These are phyloP conservation scores for Artemisia princeps DNA, from an alignment of 140 eudicot genomes.

Conservation along the genomic window DNA sequence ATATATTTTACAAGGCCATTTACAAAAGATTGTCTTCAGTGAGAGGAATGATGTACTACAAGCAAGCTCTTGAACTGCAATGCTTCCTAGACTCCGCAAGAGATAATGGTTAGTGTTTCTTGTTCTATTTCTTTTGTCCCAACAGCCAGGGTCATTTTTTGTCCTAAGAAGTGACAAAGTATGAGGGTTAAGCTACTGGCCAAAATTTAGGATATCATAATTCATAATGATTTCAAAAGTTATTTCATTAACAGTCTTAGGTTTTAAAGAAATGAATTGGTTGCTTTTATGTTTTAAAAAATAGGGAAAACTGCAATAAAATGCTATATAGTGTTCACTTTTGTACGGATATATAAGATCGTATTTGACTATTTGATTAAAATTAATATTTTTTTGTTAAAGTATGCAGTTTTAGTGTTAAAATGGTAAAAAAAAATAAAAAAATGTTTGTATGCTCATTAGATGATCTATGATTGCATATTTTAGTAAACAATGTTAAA, in stretches of 20 bases:
- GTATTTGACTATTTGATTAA: too few species aligned
- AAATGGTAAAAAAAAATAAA: too few species aligned
- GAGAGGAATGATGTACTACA: slow-evolving; percentile 99
- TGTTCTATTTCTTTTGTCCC: not conserved
- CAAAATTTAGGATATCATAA: not conserved
- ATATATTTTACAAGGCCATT: slow-evolving; percentile 19
- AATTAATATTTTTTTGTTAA: too few species aligned
- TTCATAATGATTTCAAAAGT: not conserved
- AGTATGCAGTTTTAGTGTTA: too few species aligned
- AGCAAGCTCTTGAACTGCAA: slow-evolving; percentile 83
- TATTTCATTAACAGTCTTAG: not conserved
- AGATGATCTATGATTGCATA: too few species aligned
- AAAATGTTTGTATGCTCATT: too few species aligned
- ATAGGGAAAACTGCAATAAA: too few species aligned
- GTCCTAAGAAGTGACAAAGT: not conserved
- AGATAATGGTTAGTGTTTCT: slow-evolving; percentile 55
- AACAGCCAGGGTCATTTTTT: not conserved
- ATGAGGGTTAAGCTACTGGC: not conserved
- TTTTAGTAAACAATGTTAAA: too few species aligned
- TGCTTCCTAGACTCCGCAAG: slow-evolving; percentile 84
- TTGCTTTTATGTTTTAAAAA: not conserved
- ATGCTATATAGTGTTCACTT: too few species aligned
- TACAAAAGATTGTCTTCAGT: slow-evolving; percentile 38
- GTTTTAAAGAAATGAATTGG: not conserved
- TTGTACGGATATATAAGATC: too few species aligned